phyloP scores from a whole-genome alignment of 2,329 filamentous ascomycete species.

The Cryphonectria parasitica region DNA sequence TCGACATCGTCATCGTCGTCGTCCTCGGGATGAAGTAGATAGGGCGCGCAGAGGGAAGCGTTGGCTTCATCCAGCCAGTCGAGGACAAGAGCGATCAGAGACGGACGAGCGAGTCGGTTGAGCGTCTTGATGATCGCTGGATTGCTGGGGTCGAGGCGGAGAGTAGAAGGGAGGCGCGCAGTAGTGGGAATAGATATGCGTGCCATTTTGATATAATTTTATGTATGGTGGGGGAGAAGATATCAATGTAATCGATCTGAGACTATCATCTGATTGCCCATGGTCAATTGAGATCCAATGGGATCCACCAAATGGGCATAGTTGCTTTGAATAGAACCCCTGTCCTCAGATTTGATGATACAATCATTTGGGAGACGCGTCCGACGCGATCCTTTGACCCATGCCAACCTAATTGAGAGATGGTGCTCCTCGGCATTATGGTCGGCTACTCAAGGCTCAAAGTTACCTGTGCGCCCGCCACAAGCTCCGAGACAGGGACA shows the following conservation, averaged over 20 bases:
- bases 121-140: constrained; percentile 68
- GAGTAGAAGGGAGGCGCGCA: constrained; percentile 70
- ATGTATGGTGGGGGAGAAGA: neutral
- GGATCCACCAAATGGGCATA: neutral
- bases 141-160: constrained; percentile 69
- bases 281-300: neutral
- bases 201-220: constrained; percentile 45
- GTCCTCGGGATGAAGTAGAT: constrained; percentile 47
- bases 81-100: constrained; percentile 72
- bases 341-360: neutral
- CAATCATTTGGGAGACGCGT: constrained; percentile 13
- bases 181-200: constrained; percentile 71
- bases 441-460: neutral
- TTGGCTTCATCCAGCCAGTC: constrained; percentile 77
- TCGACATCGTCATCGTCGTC: constrained; percentile 56
- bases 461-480: neutral
- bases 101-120: constrained; percentile 70
- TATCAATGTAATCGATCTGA: neutral
- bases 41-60: constrained; percentile 62
- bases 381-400: constrained; percentile 11
- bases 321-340: neutral
- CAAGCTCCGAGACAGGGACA: neutral
- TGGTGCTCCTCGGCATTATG: neutral
- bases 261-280: neutral
- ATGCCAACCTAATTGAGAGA: neutral